Conservation (phyloP, 2,329 filamentous ascomycete genomes). For the Neurospora sp. region DNA sequence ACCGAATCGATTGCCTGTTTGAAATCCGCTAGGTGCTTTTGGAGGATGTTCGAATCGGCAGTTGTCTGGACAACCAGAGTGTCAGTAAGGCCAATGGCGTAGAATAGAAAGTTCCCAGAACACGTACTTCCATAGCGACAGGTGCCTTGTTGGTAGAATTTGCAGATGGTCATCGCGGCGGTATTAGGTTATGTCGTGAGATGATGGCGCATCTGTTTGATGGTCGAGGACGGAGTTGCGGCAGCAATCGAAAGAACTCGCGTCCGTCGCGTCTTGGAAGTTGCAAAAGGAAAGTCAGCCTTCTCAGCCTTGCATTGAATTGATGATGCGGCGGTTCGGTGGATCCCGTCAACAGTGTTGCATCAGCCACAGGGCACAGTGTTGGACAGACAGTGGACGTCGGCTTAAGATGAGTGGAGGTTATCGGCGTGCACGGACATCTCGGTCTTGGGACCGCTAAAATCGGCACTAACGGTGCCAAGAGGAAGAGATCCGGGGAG, state of each 20-base stretch:
- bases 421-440: background rate
- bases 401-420: background rate
- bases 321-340: background rate
- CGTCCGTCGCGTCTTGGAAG: background rate
- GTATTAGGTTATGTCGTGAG: background rate
- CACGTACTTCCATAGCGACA: conserved; percentile 43
- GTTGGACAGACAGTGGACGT: background rate
- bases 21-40: conserved; percentile 19
- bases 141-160: conserved; percentile 40
- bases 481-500: background rate
- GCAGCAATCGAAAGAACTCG: background rate
- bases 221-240: background rate
- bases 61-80: conserved; percentile 28
- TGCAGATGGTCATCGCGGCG: conserved; percentile 28
- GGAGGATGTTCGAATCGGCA: conserved; percentile 46
- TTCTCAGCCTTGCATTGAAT: background rate
- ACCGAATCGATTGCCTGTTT: conserved; percentile 47
- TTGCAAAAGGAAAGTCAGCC: background rate
- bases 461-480: background rate
- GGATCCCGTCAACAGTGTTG: background rate
- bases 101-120: background rate
- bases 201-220: background rate
- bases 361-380: background rate
- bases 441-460: background rate
- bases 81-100: background rate